Evolutionary conservation across 306 rosid genomes (phyloP), one percentile per base, ranked within the genome.

Genomic region (Vigna unguiculata): DNA sequence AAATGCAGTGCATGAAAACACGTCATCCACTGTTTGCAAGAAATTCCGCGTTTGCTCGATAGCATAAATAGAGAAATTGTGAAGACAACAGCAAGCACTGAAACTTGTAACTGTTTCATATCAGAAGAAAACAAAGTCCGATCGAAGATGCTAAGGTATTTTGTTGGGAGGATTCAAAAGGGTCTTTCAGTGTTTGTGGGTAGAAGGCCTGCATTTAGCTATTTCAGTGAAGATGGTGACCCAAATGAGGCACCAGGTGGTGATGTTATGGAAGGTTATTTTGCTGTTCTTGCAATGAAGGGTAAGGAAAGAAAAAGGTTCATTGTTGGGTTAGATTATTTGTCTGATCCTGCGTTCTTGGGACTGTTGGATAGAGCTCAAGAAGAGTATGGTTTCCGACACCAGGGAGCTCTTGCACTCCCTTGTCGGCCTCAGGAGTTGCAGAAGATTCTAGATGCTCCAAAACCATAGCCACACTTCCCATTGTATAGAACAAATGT

Each of bases 341-440:
- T 91, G 68, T 57, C 63, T 17, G 72, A 85, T 75, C 93, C 96
- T 40, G 72, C 81, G 36, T 90, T 88, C 67, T 72, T 85, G 81
- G 85, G 76, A 73, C 62, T 90, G 6, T 69, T 88, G 11, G 87
- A 90, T 67, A 74, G 76, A 70, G 91, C 91, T 22, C 49, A 77
- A 57, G 91, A 87, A 77, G 94, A 77, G 61, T 68, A 25, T 30
- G 75, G 81, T 22, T 86, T 83, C 69, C 74, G 75, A 34, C 94
- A 91, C 12, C 65, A 81, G 46, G 97, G 97, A 53, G 86, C 87
- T 64, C 88, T 89, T 25, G 80, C 73, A 4, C 82, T 91, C 58
- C 93, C 93, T 16, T 91, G 92, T 65, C 43, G 20, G 11, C 93
- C 92, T 53, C 84, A 69, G 9, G 89, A 89, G 38, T 69, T 91